phyloP scores from a whole-genome alignment of 2,329 filamentous ascomycete genomes.

The Fusarium tanahbumbuense region DNA sequence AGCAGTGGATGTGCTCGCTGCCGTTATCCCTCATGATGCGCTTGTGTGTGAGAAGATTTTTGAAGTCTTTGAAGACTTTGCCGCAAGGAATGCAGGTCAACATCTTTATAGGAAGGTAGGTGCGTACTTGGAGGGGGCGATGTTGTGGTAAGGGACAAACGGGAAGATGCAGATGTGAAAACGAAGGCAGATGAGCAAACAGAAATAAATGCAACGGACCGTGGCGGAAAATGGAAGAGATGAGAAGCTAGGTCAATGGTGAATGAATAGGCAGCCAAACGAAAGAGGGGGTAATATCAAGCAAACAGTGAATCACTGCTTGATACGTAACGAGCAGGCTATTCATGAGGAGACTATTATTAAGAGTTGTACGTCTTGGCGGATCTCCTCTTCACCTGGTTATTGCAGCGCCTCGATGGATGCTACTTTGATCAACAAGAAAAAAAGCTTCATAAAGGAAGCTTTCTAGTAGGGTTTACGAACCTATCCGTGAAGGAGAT shows the following conservation, averaged over 20 bases:
- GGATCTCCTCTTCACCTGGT: too few species aligned
- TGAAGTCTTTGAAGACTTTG: conserved; percentile 41
- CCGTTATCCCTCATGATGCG: conserved; percentile 41
- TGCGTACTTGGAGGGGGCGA: not conserved
- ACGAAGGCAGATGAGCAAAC: not conserved
- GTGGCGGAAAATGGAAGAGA: not conserved
- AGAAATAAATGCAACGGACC: not conserved
- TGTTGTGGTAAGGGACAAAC: not conserved
- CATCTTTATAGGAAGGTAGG: conserved; percentile 30
- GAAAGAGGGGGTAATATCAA: not conserved
- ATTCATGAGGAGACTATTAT: not conserved
- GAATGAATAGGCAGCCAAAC: not conserved
- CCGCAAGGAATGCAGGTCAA: conserved; percentile 42
- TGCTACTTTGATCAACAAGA: too few species aligned
- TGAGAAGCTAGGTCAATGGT: not conserved
- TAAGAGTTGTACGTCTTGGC: not conserved
- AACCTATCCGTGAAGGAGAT: too few species aligned
- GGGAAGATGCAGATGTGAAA: not conserved
- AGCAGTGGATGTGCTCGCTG: conserved; percentile 53
- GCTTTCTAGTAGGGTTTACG: too few species aligned
- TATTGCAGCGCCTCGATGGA: too few species aligned
- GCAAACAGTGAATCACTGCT: not conserved
- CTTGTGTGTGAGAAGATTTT: conserved; percentile 48
- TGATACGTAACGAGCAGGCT: rapidly evolving
- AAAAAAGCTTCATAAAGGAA: too few species aligned